A percentile compares a stretch with the other conserved stretches of the same genome.
Conservation (phyloP, 345 rosid species). For the Ceriops zippeliana region DNA sequence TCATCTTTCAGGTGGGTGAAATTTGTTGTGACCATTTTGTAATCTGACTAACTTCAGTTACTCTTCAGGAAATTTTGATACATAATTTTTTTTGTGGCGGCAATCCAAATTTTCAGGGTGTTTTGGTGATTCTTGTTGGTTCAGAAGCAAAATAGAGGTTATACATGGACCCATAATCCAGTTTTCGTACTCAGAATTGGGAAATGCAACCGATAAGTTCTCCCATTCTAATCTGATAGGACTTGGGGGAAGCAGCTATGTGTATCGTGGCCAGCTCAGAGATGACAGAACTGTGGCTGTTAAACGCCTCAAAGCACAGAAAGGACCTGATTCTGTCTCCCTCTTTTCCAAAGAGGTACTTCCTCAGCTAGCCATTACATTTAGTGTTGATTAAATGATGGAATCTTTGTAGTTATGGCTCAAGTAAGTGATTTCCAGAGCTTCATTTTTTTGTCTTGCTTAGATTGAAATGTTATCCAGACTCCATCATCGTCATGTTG, state of each 20-base stretch:
- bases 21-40: background rate
- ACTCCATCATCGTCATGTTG: constrained; percentile 92
- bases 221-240: constrained; percentile 69
- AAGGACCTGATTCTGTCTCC: constrained; percentile 58
- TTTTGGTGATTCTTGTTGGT: constrained; percentile 49
- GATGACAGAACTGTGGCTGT: constrained; percentile 81
- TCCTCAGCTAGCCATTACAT: constrained; percentile 9
- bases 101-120: constrained; percentile 49
- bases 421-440: background rate
- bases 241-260: constrained; percentile 86
- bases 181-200: constrained; percentile 69
- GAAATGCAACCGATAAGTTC: constrained; percentile 71
- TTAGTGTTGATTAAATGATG: background rate
- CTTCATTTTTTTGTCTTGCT: constrained; percentile 19
- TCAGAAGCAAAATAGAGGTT: constrained; percentile 46
- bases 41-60: constrained; percentile 6
- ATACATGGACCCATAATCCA: constrained; percentile 52
- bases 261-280: constrained; percentile 76
- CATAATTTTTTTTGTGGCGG: background rate
- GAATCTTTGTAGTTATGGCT: background rate
- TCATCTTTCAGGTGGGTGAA: constrained; percentile 39
- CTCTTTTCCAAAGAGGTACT: constrained; percentile 72
- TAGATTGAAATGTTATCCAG: constrained; percentile 83
- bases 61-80: constrained; percentile 6
- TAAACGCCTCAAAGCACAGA: constrained; percentile 64